Base-by-base conservation (phyloP, 73 alveolate genomes). In the Paramecium tetraurelia region DNA sequence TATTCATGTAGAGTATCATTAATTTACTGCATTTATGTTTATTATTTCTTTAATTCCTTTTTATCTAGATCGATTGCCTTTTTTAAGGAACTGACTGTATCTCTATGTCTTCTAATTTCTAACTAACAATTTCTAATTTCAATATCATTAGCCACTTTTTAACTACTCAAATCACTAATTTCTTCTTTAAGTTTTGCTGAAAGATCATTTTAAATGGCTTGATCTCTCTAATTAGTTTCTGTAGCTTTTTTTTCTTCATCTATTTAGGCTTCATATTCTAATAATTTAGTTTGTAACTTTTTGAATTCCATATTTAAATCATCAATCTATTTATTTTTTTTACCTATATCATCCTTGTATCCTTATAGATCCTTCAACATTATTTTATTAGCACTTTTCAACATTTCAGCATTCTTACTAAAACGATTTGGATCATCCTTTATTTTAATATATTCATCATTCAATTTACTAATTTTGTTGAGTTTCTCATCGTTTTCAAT, bases 371-470 rank as follows among this genome's bases (percentile, higher is more conserved):
- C 96, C 18, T 71, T 86, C 21, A 46, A 48, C 96, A 93, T 93
- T 29, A 77, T 94, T 75, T 89, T 75, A 18, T 77, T 92, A 21
- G 95, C 98, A 92, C 94, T 83, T 53, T 94, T 83, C n/a, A 95
- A 58, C 89, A 95, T 96, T 50, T 95, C 96, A 20, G 97, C 96
- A 43, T 90, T 88, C 63, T 96, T 96, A n/a, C 94, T 93, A 44
- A 92, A 85, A 29, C 99, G 80, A 29, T 69, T 85, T 1, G 99
- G 99, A 53, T 95, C 98, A 58, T 95, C 97, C 58, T 94, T 93
- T 59, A 86, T 97, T 87, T 95, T 89, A 40, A 93, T 38, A 77
- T 72, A 94, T 57, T 94, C 95, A 77, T 92, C 58, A 83, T 95
- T 57, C 71, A 95, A 59, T 29, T 86, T 80, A 86, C 94, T 97